Base-by-base conservation (phyloP, 179 eudicot species). In the Amaranthus tricolor region DNA sequence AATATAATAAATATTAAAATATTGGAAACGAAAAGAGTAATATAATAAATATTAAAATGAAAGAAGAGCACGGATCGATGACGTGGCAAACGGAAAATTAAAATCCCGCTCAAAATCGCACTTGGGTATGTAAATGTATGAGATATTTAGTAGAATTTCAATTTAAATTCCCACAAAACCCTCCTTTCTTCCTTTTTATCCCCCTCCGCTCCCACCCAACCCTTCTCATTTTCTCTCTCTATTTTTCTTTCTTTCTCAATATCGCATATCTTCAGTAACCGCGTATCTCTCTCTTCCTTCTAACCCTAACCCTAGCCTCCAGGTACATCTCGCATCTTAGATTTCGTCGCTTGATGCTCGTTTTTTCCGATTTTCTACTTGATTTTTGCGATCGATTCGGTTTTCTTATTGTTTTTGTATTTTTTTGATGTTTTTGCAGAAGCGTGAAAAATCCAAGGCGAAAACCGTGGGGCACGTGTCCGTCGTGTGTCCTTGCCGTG, bases 391-490 rank as follows among this genome's bases (percentile, higher is more conserved):
- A 76, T 82, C 61, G 7, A 6, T 31, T 21, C n/a, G 14, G 7
- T 51, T 13, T 50, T 43, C 40, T 31, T 58, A 0, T 12, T 24
- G 66, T 47, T 68, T 68, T 49, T 50, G 3, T 52, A 4, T 74
- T 14, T 59, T 68, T 69, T 81, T 43, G 49, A 21, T 31, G 77
- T n/a, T 69, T 72, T 75, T 64, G 66, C 53, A 71, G 92, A 89
- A 89, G 76, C 89, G 92, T 66, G 87, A 79, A 12, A 87, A 84
- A 80, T 79, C 86, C 9, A 89, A 84, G 78, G 84, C 78, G 74
- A 81, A 83, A 69, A 79, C 82, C 53, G 90, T n/a, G n/a, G n/a
- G n/a, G n/a, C n/a, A n/a, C n/a, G n/a, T n/a, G n/a, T n/a, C n/a
- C n/a, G n/a, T n/a, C n/a, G n/a, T n/a, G n/a, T n/a, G n/a, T n/a